A percentile compares a stretch with the other conserved stretches of the same genome.
Conservation (phyloP, 345 rosid species). For the Euphorbia tirucalli region DNA sequence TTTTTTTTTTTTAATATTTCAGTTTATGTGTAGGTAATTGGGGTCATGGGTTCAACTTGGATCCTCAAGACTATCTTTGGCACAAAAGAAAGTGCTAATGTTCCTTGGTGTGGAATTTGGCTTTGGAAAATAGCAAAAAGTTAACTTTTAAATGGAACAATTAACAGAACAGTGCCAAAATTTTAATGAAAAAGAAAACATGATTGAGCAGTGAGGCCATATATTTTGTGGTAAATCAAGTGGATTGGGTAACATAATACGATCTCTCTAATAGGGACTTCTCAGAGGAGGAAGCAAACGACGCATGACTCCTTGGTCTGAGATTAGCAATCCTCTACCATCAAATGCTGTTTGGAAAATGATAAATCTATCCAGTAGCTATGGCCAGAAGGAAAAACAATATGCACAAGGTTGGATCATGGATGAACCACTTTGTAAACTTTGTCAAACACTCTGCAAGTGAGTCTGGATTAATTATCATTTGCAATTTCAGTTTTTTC, state of each 20-base stretch:
- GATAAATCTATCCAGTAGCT: slow-evolving; percentile 50
- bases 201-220: background rate
- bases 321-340: slow-evolving; percentile 75
- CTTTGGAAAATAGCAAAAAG: background rate
- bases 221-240: no score
- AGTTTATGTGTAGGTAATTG: background rate
- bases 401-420: slow-evolving; percentile 81
- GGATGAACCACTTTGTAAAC: slow-evolving; percentile 90
- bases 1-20: no score
- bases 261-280: slow-evolving; percentile 60
- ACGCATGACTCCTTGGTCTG: slow-evolving; percentile 62
- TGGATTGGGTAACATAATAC: slow-evolving; percentile 2
- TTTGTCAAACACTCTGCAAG: slow-evolving; percentile 83
- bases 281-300: slow-evolving; percentile 84
- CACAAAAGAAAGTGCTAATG: background rate
- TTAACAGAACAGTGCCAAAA: background rate
- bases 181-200: background rate
- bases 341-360: slow-evolving; percentile 69
- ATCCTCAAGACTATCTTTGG: background rate
- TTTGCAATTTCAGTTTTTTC: background rate
- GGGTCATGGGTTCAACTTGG: background rate
- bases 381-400: slow-evolving; percentile 61
- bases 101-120: background rate
- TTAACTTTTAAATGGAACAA: background rate
- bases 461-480: slow-evolving; percentile 36